phyloP scores from a whole-genome alignment of 2,329 filamentous ascomycete species.

The Nigrograna mackinnonii region DNA sequence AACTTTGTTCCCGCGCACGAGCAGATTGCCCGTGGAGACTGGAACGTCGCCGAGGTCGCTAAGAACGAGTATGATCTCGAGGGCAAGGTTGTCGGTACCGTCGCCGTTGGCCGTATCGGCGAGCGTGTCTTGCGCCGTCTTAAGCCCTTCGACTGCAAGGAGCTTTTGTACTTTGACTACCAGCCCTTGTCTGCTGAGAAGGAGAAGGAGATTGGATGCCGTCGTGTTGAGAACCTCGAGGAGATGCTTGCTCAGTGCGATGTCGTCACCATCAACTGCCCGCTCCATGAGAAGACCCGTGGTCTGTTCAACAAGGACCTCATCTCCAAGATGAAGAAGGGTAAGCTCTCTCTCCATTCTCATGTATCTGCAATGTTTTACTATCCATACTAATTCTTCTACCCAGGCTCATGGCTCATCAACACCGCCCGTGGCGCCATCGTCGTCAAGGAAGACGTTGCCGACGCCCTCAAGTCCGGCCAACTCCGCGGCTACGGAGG shows the following conservation, averaged over 20 bases:
- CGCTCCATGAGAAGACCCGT: constrained; percentile 95
- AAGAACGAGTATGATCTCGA: constrained; percentile 99
- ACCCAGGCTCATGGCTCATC: constrained; percentile 83
- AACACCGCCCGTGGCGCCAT: constrained; percentile 99
- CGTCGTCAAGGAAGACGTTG: constrained; percentile 98
- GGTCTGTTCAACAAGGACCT: constrained; percentile 99
- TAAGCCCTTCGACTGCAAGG: constrained; percentile 99
- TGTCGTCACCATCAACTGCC: constrained; percentile 99
- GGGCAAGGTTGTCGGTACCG: constrained; percentile 96
- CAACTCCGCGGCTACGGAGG: constrained; percentile 88
- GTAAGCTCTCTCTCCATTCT: too few relatives aligned
- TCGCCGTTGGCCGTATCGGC: constrained; percentile 95
- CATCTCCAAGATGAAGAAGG: constrained; percentile 98
- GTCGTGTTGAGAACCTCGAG: constrained; percentile 85
- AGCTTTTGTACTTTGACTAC: constrained; percentile 99
- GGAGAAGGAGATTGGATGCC: constrained; percentile 94
- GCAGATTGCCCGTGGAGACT: constrained; percentile 84
- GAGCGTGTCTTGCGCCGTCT: constrained; percentile 96
- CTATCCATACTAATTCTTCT: constrained; percentile 2
- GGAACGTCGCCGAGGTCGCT: constrained; percentile 93
- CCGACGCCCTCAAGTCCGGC: constrained; percentile 86
- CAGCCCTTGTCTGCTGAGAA: constrained; percentile 84
- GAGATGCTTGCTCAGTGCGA: constrained; percentile 95
- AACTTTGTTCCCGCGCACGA: constrained; percentile 99
- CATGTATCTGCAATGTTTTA: neutral